These are phyloP conservation scores for Boletus patriciae DNA, from an alignment of 768 basidiomycete species.

Conservation along the genomic window DNA sequence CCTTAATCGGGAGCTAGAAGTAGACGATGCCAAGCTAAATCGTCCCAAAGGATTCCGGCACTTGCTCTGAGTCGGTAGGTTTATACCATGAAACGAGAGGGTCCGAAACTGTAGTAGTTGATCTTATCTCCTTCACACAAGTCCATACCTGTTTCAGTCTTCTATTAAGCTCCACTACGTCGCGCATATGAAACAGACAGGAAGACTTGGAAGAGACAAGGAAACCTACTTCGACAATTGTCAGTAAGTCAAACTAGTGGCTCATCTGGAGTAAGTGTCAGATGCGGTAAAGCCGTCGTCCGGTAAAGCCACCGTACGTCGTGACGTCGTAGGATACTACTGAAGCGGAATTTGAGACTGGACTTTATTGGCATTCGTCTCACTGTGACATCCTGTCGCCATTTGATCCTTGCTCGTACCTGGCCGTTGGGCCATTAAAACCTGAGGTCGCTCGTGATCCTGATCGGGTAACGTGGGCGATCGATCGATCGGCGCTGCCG, in stretches of 20 bases:
- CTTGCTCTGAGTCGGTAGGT: constrained; percentile 36
- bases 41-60: constrained; percentile 45
- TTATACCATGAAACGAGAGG: background rate
- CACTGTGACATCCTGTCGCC: too few species aligned
- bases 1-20: constrained; percentile 43
- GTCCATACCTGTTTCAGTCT: background rate
- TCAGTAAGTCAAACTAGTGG: background rate
- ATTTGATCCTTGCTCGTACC: too few species aligned
- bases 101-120: background rate
- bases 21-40: constrained; percentile 37
- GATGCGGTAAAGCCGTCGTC: too few species aligned
- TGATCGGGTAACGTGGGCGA: constrained; percentile 14
- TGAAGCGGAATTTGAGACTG: too few species aligned
- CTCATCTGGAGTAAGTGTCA: too few species aligned
- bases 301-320: too few species aligned
- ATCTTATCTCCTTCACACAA: background rate
- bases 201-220: background rate
- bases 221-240: background rate
- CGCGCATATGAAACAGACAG: background rate
- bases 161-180: background rate
- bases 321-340: too few species aligned
- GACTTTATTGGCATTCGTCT: too few species aligned
- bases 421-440: too few species aligned
- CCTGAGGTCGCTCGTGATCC: too few species aligned
- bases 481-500: background rate